Evolutionary conservation across 345 rosid genomes (phyloP).

Genomic region (Gossypioides kirkii): DNA sequence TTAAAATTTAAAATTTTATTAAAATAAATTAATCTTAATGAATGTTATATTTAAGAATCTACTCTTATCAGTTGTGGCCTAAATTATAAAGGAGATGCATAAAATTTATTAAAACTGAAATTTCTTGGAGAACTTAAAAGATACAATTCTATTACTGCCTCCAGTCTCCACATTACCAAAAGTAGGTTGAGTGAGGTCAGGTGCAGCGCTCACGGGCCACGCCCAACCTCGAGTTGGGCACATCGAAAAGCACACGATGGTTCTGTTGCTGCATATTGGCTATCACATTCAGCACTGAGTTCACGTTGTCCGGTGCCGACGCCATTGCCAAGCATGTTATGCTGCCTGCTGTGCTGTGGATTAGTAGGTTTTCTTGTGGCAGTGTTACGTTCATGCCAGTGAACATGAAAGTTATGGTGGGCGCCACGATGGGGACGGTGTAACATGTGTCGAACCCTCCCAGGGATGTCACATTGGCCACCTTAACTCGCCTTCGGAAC

Average conservation of each 20-base stretch:
- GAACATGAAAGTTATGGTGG: conserved; percentile 76
- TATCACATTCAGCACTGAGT: conserved; percentile 81
- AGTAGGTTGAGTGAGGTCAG: background rate
- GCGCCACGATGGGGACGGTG: conserved; percentile 54
- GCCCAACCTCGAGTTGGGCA: conserved; percentile 80
- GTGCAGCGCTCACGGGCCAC: conserved; percentile 82
- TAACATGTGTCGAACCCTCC: conserved; percentile 99
- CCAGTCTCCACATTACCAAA: background rate
- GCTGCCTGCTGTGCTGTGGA: conserved; percentile 82
- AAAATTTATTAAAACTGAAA: no score
- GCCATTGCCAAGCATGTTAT: conserved; percentile 87
- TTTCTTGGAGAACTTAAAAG: no score
- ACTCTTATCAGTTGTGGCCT: no score
- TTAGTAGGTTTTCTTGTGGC: conserved; percentile 66
- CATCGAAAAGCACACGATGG: conserved; percentile 74
- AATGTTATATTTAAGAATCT: no score
- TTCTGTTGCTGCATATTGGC: conserved; percentile 99
- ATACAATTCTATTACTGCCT: background rate
- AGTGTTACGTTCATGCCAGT: conserved; percentile 86
- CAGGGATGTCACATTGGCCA: conserved; percentile 50
- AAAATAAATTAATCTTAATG: no score
- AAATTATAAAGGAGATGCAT: no score
- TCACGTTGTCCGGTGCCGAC: conserved; percentile 73
- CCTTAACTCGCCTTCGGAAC: conserved; percentile 52
- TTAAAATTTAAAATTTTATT: no score